phyloP scores from a whole-genome alignment of 306 rosid species.

The Hippophae gyantsensis region DNA sequence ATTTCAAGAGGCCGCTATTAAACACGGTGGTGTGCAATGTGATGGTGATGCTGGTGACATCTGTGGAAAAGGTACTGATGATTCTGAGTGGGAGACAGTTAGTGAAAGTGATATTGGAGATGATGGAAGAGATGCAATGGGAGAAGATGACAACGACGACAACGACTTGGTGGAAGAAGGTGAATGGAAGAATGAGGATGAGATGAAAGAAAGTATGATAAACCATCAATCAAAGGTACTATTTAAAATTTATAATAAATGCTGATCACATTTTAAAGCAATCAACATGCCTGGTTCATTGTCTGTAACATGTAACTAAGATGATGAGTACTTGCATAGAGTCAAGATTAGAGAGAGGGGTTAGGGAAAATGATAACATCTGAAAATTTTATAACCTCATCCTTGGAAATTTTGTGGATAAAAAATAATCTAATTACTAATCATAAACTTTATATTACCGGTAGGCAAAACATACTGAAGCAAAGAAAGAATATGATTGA shows the following conservation, averaged over 20 bases:
- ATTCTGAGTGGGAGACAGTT: slow-evolving; percentile 99
- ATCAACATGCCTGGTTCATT: neutral
- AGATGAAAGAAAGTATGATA: slow-evolving; percentile 62
- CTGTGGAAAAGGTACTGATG: slow-evolving; percentile 79
- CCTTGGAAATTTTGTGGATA: too few relatives aligned
- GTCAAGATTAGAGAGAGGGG: neutral
- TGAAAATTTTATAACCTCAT: too few relatives aligned
- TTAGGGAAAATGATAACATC: too few relatives aligned
- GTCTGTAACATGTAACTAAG: neutral
- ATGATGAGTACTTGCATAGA: too few relatives aligned
- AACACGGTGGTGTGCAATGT: slow-evolving; percentile 81
- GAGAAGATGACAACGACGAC: slow-evolving; percentile 34
- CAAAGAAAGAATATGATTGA: too few relatives aligned
- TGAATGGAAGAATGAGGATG: slow-evolving; percentile 75
- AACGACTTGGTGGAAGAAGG: slow-evolving; percentile 31
- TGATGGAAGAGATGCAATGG: slow-evolving; percentile 80
- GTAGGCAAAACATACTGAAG: too few relatives aligned
- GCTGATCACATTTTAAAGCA: neutral
- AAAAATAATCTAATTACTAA: too few relatives aligned
- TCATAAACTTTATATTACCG: too few relatives aligned
- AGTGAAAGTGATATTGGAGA: slow-evolving; percentile 96
- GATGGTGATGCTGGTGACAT: slow-evolving; percentile 82
- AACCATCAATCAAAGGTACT: slow-evolving; percentile 68
- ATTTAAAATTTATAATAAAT: neutral
- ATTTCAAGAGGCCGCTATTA: slow-evolving; percentile 89